These are phyloP conservation scores for Didymella pinodella DNA, from an alignment of 2,329 filamentous ascomycete genomes.

Conservation along the genomic window DNA sequence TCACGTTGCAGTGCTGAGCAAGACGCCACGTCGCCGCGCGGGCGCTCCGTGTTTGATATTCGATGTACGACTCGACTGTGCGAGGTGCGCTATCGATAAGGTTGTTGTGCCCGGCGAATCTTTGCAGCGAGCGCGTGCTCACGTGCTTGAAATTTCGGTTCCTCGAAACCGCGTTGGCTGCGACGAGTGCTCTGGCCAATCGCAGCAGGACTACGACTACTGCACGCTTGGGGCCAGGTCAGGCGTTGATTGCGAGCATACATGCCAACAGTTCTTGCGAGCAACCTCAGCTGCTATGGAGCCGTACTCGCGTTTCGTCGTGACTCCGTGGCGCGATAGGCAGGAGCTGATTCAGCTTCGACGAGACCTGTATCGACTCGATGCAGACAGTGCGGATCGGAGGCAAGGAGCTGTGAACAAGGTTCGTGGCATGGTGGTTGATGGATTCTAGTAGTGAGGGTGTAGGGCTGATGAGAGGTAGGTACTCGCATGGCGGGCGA, in stretches of 20 bases:
- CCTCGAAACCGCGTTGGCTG: not conserved
- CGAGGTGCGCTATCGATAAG: constrained; percentile 8
- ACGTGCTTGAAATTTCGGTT: constrained; percentile 6
- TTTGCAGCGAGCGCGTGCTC: not conserved
- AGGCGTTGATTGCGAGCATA: not conserved
- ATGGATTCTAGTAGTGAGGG: not conserved
- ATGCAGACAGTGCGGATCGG: constrained; percentile 31
- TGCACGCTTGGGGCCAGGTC: constrained; percentile 3
- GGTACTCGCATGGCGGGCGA: constrained; percentile 45
- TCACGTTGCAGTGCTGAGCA: not conserved
- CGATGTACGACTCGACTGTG: not conserved
- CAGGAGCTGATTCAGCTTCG: constrained; percentile 72
- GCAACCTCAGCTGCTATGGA: constrained; percentile 24
- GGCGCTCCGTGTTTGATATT: constrained; percentile 7
- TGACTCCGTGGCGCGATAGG: constrained; percentile 75
- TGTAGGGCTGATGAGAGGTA: constrained; percentile 34
- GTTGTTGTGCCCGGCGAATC: not conserved
- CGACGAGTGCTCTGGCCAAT: constrained; percentile 11
- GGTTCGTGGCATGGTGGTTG: constrained; percentile 35
- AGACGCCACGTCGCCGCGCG: constrained; percentile 13
- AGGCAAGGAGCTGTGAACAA: constrained; percentile 51
- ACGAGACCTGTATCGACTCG: constrained; percentile 66
- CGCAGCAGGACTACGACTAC: constrained; percentile 7
- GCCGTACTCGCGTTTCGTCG: constrained; percentile 60
- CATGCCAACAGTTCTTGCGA: not conserved